Conservation (phyloP, 192 early-diverging fungal species). For the Coemansia erecta region DNA sequence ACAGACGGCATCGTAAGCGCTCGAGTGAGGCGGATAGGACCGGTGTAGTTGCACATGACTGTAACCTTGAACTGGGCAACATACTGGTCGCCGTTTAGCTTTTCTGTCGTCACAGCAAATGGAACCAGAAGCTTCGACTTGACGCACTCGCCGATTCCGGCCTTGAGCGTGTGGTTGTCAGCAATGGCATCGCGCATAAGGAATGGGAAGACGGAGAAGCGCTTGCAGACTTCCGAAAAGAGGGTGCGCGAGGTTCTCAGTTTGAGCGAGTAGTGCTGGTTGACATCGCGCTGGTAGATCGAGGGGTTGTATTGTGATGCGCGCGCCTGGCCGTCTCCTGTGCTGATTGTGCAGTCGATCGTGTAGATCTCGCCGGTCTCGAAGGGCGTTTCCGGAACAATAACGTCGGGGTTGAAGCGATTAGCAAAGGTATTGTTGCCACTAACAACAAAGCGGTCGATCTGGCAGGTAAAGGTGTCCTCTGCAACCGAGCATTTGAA, state of each 20-base stretch:
- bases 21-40: slow-evolving; percentile 67
- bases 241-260: slow-evolving; percentile 59
- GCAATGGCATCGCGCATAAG: slow-evolving; percentile 53
- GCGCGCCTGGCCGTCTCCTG: slow-evolving; percentile 59
- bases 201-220: slow-evolving; percentile 75
- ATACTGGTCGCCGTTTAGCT: slow-evolving; percentile 43
- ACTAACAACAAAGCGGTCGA: slow-evolving; percentile 73
- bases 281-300: slow-evolving; percentile 72
- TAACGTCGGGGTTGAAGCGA: slow-evolving; percentile 58
- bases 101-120: slow-evolving; percentile 61
- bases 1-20: slow-evolving; percentile 72
- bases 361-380: slow-evolving; percentile 71
- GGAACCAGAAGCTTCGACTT: slow-evolving; percentile 63
- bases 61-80: slow-evolving; percentile 79
- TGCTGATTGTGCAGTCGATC: slow-evolving; percentile 67
- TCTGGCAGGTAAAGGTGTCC: slow-evolving; percentile 64
- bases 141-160: slow-evolving; percentile 71
- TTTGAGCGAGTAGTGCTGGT: slow-evolving; percentile 69
- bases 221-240: slow-evolving; percentile 61
- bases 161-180: slow-evolving; percentile 32
- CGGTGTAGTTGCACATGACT: slow-evolving; percentile 59
- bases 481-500: slow-evolving; percentile 70
- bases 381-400: slow-evolving; percentile 64
- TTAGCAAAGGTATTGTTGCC: slow-evolving; percentile 62
- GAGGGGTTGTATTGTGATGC: slow-evolving; percentile 58